Conservation (phyloP, 192 early-diverging fungal genomes). For the Coemansia sp. region DNA sequence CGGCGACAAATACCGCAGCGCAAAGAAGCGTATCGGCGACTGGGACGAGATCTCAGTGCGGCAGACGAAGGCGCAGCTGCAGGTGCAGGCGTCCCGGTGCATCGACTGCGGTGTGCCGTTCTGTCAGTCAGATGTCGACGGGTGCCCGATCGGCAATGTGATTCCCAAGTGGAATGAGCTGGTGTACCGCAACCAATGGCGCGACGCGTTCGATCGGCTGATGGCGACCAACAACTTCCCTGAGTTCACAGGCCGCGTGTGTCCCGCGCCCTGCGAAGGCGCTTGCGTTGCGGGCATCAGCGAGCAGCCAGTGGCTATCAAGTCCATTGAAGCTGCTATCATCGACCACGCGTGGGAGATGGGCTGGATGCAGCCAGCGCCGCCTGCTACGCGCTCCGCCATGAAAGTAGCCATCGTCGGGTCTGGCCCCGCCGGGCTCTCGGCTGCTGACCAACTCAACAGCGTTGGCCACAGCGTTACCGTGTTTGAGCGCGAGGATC, state of each 20-base stretch:
- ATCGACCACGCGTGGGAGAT: conserved; percentile 96
- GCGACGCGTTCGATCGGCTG: conserved; percentile 90
- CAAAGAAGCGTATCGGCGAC: conserved; percentile 79
- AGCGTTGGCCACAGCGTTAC: conserved; percentile 93
- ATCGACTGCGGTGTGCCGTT: conserved; percentile 99
- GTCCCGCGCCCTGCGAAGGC: conserved; percentile 97
- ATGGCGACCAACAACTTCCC: conserved; percentile 99
- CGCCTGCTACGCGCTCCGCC: conserved; percentile 79
- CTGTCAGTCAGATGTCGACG: conserved; percentile 93
- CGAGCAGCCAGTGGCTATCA: conserved; percentile 93
- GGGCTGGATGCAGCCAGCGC: conserved; percentile 94
- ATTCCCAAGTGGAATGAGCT: conserved; percentile 99
- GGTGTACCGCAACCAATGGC: conserved; percentile 95
- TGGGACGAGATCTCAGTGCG: conserved; percentile 96
- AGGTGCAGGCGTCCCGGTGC: conserved; percentile 95
- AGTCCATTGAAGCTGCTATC: conserved; percentile 96
- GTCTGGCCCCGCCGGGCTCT: conserved; percentile 93
- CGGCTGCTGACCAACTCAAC: conserved; percentile 97
- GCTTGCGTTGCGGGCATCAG: conserved; percentile 96
- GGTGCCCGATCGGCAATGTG: conserved; percentile 98
- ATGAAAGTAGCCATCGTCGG: conserved; percentile 88
- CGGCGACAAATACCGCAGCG: conserved; percentile 85
- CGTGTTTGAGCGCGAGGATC: conserved; percentile 97
- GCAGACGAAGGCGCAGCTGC: conserved; percentile 75
- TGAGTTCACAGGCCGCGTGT: conserved; percentile 98